phyloP scores from a whole-genome alignment of 192 early-diverging fungal genomes.

The Anaeromyces robustus region DNA sequence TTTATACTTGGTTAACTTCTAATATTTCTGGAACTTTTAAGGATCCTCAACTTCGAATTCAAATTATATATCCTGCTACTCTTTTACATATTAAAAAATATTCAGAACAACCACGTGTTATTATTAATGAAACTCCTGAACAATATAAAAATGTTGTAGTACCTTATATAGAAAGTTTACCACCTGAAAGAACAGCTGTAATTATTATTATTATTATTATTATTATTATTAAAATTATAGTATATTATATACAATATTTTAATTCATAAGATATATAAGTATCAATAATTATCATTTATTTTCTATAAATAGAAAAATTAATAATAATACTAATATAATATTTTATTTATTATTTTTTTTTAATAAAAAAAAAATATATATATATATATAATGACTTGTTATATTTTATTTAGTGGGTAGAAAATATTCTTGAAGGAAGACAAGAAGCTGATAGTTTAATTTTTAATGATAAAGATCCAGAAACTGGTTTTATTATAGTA shows the following conservation, averaged over 20 bases:
- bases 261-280: too few species aligned
- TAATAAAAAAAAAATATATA: too few species aligned
- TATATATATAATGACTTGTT: too few species aligned
- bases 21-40: background rate
- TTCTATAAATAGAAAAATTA: too few species aligned
- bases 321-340: too few species aligned
- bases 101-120: slow-evolving; percentile 33
- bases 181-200: slow-evolving; percentile 15
- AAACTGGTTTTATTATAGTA: slow-evolving; percentile 53
- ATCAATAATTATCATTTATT: too few species aligned
- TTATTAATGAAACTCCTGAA: slow-evolving; percentile 47
- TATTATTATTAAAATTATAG: too few species aligned
- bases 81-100: slow-evolving; percentile 51
- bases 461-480: slow-evolving; percentile 32
- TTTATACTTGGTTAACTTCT: background rate
- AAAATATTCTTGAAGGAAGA: slow-evolving; percentile 52
- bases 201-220: too few species aligned
- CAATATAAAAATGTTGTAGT: slow-evolving; percentile 30
- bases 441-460: slow-evolving; percentile 51
- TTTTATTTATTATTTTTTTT: too few species aligned
- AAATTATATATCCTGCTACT: slow-evolving; percentile 6
- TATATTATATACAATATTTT: too few species aligned
- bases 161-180: slow-evolving; percentile 46
- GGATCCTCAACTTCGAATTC: background rate
- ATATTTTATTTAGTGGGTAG: slow-evolving; percentile 57